These are phyloP conservation scores for Stenocarpella maydis DNA, from an alignment of 2,329 filamentous ascomycete genomes.

Conservation along the genomic window DNA sequence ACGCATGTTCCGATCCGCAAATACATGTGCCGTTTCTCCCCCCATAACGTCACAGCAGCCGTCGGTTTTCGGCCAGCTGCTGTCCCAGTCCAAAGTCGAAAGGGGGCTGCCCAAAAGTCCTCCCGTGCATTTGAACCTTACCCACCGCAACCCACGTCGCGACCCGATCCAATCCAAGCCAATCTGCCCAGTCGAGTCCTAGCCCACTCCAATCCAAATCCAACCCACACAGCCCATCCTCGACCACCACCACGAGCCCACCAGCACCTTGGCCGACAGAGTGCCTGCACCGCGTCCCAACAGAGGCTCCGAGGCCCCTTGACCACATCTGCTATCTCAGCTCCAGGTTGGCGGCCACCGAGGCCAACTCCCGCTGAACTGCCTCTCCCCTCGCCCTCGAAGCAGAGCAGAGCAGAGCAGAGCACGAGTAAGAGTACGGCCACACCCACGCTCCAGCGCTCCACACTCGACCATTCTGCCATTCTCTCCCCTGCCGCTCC, in stretches of 20 bases:
- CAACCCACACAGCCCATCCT: conserved; percentile 21
- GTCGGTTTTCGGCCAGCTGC: conserved; percentile 15
- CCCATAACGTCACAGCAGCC: conserved; percentile 35
- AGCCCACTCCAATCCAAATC: conserved; percentile 19
- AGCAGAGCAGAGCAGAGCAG: neutral
- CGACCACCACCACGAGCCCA: conserved; percentile 19
- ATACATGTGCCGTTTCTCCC: conserved; percentile 28
- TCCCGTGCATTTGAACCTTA: conserved; percentile 27
- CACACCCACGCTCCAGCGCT: conserved; percentile 31
- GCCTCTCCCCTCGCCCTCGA: neutral
- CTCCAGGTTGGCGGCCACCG: conserved; percentile 37
- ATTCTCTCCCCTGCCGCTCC: conserved; percentile 35
- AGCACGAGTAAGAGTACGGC: conserved; percentile 33
- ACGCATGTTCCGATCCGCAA: conserved; percentile 30
- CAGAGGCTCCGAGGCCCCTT: conserved; percentile 18
- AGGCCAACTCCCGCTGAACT: conserved; percentile 36
- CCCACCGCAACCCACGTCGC: conserved; percentile 23
- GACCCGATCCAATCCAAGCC: conserved; percentile 29
- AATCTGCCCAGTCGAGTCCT: conserved; percentile 14
- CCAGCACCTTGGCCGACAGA: conserved; percentile 21
- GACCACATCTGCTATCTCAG: conserved; percentile 35
- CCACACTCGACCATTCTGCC: conserved; percentile 35
- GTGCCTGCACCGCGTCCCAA: neutral
- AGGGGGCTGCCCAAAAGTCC: conserved; percentile 26
- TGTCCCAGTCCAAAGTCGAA: conserved; percentile 31